A percentile compares a stretch with the other conserved stretches of the same genome.
Evolutionary conservation across 2,329 filamentous ascomycete genomes (phyloP).

Genomic region (Westerdykella sp.): DNA sequence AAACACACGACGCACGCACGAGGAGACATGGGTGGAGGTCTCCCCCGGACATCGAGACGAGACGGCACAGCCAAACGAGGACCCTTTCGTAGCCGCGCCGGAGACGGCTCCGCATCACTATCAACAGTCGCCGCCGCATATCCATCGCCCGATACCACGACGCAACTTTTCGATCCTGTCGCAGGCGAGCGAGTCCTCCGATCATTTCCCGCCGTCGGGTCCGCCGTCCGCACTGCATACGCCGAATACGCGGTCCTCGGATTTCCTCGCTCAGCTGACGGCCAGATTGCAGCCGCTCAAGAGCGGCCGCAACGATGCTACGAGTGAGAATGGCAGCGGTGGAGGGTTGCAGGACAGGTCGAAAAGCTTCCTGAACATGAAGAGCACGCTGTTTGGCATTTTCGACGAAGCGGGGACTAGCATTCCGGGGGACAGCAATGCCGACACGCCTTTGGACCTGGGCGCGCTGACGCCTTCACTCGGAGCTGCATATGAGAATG

Average conservation of each 20-base stretch:
- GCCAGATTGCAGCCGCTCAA: conserved; percentile 29
- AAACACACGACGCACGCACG: too few species aligned
- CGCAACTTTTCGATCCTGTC: conserved; percentile 26
- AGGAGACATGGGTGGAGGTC: neutral
- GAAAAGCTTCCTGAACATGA: conserved; percentile 78
- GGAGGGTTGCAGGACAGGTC: conserved; percentile 46
- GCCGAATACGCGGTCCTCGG: conserved; percentile 18
- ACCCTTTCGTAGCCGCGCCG: conserved; percentile 17
- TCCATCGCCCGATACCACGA: conserved; percentile 36
- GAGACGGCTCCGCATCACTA: conserved; percentile 13
- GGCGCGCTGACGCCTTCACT: conserved; percentile 62
- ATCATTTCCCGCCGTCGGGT: conserved; percentile 14
- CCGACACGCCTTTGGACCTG: conserved; percentile 69
- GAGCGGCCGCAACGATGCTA: conserved; percentile 20
- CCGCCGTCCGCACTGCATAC: conserved; percentile 10
- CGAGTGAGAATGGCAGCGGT: conserved; percentile 14
- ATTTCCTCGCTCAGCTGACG: conserved; percentile 35
- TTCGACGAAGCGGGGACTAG: conserved; percentile 50
- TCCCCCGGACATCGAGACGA: conserved; percentile 2
- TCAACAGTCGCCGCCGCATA: conserved; percentile 19
- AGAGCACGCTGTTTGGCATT: conserved; percentile 86
- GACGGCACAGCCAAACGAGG: conserved; percentile 20
- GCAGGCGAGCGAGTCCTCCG: conserved; percentile 18
- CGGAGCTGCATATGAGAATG: conserved; percentile 12
- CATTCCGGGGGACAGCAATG: conserved; percentile 41